Evolutionary conservation across 495 filamentous ascomycete species (phyloP).

Genomic region (Saxophila tyrrhenica): DNA sequence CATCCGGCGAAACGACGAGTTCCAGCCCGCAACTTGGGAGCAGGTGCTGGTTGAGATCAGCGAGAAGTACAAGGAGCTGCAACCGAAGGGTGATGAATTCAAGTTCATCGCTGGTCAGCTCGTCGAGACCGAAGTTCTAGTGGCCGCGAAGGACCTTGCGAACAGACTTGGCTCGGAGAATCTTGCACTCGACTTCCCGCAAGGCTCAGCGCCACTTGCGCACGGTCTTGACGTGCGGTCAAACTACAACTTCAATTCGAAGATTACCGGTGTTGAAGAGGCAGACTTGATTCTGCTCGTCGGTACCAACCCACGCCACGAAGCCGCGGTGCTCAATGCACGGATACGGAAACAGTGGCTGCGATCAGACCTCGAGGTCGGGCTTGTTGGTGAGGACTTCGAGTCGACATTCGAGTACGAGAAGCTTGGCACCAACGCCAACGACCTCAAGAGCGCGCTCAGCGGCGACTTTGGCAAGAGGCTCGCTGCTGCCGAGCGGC

Average conservation of each 20-base stretch:
- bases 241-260: slow-evolving; percentile 94
- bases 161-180: slow-evolving; percentile 96
- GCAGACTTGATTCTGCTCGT: slow-evolving; percentile 85
- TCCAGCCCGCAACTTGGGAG: slow-evolving; percentile 86
- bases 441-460: slow-evolving; percentile 70
- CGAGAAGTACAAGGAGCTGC: slow-evolving; percentile 59
- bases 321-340: slow-evolving; percentile 89
- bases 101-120: slow-evolving; percentile 89
- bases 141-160: slow-evolving; percentile 91
- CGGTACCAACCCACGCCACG: slow-evolving; percentile 87
- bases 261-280: slow-evolving; percentile 83
- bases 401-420: slow-evolving; percentile 88
- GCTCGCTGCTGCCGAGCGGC: slow-evolving; percentile 72
- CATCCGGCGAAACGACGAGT: slow-evolving; percentile 76
- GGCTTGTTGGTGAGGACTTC: slow-evolving; percentile 81
- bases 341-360: slow-evolving; percentile 97
- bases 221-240: slow-evolving; percentile 90
- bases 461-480: slow-evolving; percentile 84
- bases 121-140: slow-evolving; percentile 79
- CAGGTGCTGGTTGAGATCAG: slow-evolving; percentile 80
- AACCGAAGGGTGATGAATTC: slow-evolving; percentile 81
- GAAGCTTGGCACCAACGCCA: slow-evolving; percentile 68
- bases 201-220: slow-evolving; percentile 68
- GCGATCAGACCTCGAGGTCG: slow-evolving; percentile 85
- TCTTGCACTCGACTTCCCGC: slow-evolving; percentile 80